Evolutionary conservation across 1,139 yeast genomes (phyloP), one percentile per base, ranked within the genome.

Genomic region (Yamadazyma atmosphaerica): DNA sequence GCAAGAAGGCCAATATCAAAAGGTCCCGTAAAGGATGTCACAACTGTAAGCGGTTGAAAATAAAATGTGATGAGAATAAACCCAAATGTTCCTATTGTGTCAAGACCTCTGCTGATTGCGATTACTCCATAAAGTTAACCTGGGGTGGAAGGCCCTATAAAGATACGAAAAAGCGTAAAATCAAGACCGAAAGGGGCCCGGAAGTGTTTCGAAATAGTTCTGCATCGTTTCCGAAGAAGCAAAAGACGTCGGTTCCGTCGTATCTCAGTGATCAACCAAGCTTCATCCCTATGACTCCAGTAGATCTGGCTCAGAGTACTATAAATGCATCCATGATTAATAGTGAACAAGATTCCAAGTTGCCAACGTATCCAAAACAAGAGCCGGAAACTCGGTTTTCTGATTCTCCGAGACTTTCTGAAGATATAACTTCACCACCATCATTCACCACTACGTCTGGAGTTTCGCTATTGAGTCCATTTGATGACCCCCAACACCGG

Each of bases 141-240:
- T 86, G 95, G 95, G 92, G 90, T 16, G 92, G 92, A 0, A 58
- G 90, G 36, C 88, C 87, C 0, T 79, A 68, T 45, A 65, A 65
- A 42, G 60, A 67, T 39, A 33, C 32, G 4, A 75, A 69, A 44
- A 67, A 69, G 35, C 63, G 70, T 10, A 63, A 50, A n/a, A n/a
- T n/a, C n/a, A n/a, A n/a, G n/a, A n/a, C n/a, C n/a, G n/a, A n/a
- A n/a, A n/a, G n/a, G n/a, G n/a, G n/a, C n/a, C n/a, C n/a, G n/a
- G n/a, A n/a, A n/a, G n/a, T n/a, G n/a, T n/a, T n/a, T n/a, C n/a
- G n/a, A n/a, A n/a, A n/a, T n/a, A n/a, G n/a, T n/a, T n/a, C n/a
- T n/a, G n/a, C n/a, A n/a, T n/a, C n/a, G n/a, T n/a, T n/a, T n/a
- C n/a, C n/a, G n/a, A n/a, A n/a, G n/a, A n/a, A n/a, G n/a, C n/a